Conservation (phyloP, 2,329 filamentous ascomycete genomes). For the Penicillium rolfsii region DNA sequence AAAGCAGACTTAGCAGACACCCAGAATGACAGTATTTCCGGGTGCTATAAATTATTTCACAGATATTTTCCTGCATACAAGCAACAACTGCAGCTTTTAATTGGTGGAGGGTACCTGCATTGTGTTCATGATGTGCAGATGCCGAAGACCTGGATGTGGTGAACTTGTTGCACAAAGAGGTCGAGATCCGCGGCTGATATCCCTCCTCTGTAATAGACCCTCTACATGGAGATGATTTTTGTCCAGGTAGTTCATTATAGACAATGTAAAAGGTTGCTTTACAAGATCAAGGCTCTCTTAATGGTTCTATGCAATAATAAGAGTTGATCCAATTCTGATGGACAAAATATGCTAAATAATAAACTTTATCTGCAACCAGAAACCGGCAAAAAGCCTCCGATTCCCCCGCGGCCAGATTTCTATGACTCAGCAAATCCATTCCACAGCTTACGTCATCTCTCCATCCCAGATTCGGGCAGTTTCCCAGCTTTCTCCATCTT, state of each 20-base stretch:
- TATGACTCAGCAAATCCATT: constrained; percentile 22
- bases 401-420: background rate
- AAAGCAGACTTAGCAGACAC: no score
- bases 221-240: no score
- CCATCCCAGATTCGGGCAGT: constrained; percentile 5
- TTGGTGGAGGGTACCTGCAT: background rate
- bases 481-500: constrained; percentile 12
- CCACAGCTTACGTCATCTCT: constrained; percentile 28
- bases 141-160: background rate
- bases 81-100: background rate
- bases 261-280: background rate
- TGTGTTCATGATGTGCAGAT: background rate
- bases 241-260: background rate
- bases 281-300: background rate
- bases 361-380: constrained; percentile 1
- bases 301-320: background rate
- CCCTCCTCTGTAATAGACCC: no score
- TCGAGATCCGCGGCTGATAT: no score
- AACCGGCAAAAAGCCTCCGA: background rate
- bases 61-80: background rate
- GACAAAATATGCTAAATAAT: background rate
- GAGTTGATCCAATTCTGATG: background rate
- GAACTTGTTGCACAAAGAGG: background rate
- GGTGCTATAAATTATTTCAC: background rate
- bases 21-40: no score